A percentile compares a stretch with the other conserved stretches of the same genome.
Conservation (phyloP, 164 flowering plant genomes). For the Vitis vinifera region DNA sequence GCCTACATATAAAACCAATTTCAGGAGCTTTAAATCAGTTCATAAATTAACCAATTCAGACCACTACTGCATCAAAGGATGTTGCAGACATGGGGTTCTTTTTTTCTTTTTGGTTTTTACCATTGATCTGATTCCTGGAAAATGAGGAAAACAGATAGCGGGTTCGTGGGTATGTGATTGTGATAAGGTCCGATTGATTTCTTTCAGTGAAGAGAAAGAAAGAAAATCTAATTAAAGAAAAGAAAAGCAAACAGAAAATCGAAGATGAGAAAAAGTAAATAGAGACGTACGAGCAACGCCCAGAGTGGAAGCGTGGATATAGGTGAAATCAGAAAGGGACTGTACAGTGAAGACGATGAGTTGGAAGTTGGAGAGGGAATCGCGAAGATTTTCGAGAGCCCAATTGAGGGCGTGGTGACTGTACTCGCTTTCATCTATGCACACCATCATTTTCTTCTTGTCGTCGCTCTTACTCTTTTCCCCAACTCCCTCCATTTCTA, state of each 20-base stretch:
- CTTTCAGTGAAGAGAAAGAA: background rate
- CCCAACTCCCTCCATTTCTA: constrained; percentile 4
- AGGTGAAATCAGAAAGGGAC: constrained; percentile 22
- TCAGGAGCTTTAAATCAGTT: no score
- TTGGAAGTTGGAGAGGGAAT: constrained; percentile 26
- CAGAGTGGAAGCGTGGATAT: constrained; percentile 38
- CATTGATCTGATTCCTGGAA: no score
- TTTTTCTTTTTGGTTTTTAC: no score
- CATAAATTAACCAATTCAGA: background rate
- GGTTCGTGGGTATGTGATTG: no score
- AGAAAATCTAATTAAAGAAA: background rate
- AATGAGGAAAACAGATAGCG: background rate
- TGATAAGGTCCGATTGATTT: no score
- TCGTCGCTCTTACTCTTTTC: constrained; percentile 11
- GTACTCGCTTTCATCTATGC: constrained; percentile 76
- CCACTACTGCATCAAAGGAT: background rate
- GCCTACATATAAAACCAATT: no score
- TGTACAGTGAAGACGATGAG: constrained; percentile 45
- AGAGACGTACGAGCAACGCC: constrained; percentile 41
- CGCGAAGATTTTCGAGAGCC: constrained; percentile 46
- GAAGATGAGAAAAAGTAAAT: background rate
- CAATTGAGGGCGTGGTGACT: constrained; percentile 70
- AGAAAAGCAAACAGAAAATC: background rate
- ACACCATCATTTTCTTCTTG: constrained; percentile 70
- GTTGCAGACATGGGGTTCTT: no score